Base-by-base conservation (phyloP, 225 moss, liverwort and hornwort genomes). In the Ulota crispa region DNA sequence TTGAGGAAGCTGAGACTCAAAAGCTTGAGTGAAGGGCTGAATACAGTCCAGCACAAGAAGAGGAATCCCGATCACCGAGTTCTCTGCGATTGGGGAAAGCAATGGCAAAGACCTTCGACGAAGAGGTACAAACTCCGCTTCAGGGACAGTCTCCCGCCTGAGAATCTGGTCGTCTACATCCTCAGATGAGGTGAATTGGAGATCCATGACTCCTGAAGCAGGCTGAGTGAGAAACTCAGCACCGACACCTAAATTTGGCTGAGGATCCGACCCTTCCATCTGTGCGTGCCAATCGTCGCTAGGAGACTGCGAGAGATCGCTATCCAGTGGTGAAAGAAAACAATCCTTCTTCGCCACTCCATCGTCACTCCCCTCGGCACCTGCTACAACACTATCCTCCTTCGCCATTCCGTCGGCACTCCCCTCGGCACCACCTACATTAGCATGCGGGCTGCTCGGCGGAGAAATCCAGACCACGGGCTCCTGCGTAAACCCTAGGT, bases 401-500 rank as follows among this genome's bases (percentile, higher is more conserved):
- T 24, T 84, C 12, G 41, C 78, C 78, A 28, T 61, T 36, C 39
- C 83, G 26, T 45, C 76, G 53, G 67, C 67, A 24, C 53, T 53
- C 53, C 61, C 79, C 75, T 80, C 77, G 31, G 12, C 82, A 24
- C 9, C 64, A 59, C n/a, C 77, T 42, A 24, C 77, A 52, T 36
- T 6, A 50, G 34, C 43, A 71, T 56, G 60, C 27, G 56, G 62
- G 69, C 85, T 84, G 77, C 86, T 87, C 63, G 85, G 11, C 21
- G 91, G 88, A 64, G 91, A 91, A 14, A 68, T 66, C 64, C 59
- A 91, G 54, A 87, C 85, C 53, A 89, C 85, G n/a, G 88, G 87
- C 76, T 85, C 85, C 83, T 87, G 88, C 1, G 72, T 73, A 24
- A 50, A 87, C 68, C 64, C 83, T 73, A 80, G 16, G 42, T 80